Evolutionary conservation across 345 rosid genomes (phyloP), one percentile per base, ranked within the genome.

Genomic region (Acer yangbiense): DNA sequence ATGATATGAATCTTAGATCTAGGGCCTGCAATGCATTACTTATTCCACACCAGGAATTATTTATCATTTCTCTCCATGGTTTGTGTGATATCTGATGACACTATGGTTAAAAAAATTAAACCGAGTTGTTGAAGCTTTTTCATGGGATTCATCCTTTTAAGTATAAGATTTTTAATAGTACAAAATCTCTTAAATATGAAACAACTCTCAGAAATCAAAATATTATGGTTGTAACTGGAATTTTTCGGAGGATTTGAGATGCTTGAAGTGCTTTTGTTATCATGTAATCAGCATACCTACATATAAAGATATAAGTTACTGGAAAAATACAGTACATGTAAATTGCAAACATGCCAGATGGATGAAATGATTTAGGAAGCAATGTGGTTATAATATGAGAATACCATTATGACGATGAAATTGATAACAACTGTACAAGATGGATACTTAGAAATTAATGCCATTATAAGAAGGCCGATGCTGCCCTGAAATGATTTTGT

Each of bases 21-120:
- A 25, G 11, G 69, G 27, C 54, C 54, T 9, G 52, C 57, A 25
- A 13, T 75, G 13, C 20, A 5, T 52, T 20, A 23, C 43, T 7
- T 65, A 65, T 27, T 21, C 14, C 32, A 20, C 32, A 27, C 14
- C n/a, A 16, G 27, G n/a, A 62, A 18, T 48, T 46, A 61, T 13
- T 14, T 73, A 14, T 73, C 35, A 23, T 41, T 61, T 72, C n/a
- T 72, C 27, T 72, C 29, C 75, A 57, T n/a, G 23, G 23, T 20
- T 71, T 69, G 39, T 13, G 32, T 50, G 16, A 54, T 27, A 17
- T 48, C 20, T 44, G 58, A 25, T 46, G 60, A 17, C 4, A 44
- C 3, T 21, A 57, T 63, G 3, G 27, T 23, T 23, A 25, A 25
- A 63, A 43, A 43, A 9, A 5, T 74, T 71, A 65, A 25, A 65